Evolutionary conservation across 129 eudicot species (phyloP), one percentile per base, ranked within the genome.

Genomic region (Logfia minima): DNA sequence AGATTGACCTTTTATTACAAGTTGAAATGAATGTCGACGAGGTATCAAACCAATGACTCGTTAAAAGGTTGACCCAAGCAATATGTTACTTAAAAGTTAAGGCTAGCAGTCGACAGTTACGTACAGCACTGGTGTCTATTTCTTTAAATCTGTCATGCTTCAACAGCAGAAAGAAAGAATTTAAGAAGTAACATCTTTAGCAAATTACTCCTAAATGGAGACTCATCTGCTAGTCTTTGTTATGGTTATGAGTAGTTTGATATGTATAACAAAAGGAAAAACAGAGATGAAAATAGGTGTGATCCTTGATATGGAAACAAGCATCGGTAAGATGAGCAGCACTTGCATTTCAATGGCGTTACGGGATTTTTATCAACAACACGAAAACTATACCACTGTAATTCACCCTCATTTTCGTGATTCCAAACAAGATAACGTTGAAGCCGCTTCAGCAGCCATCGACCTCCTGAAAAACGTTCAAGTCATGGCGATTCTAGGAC

Each of bases 401-500:
- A 66, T 66, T 66, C 43, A 11, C 14, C 70, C 45, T 66, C 45
- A 66, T n/a, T 66, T 32, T 31, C 48, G 70, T 7, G 70, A 66
- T 34, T 66, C 70, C 24, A 66, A 66, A 32, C 45, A 31, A 66
- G 22, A 66, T 3, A 32, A 31, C 6, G 70, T 66, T 0, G 22
- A 32, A 32, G 70, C 70, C 1, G 22, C 70, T 31, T 14, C 70
- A 26, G 70, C 70, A 32, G 70, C 70, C 22, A 66, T 66, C 3
- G 70, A 66, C 18, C 70, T 66, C 45, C 6, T 66, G 45, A 66
- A 66, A 32, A 66, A 66, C 41, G 26, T 28, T 17, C 70, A 66
- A 17, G 48, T 66, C 39, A 66, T 28, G 70, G 70, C 70, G 11
- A 66, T 66, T n/a, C 14, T 66, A 28, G 70, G 70, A 31, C 70